These are phyloP conservation scores for Pichia deserticola DNA, from an alignment of 805 yeast species.

Conservation along the genomic window DNA sequence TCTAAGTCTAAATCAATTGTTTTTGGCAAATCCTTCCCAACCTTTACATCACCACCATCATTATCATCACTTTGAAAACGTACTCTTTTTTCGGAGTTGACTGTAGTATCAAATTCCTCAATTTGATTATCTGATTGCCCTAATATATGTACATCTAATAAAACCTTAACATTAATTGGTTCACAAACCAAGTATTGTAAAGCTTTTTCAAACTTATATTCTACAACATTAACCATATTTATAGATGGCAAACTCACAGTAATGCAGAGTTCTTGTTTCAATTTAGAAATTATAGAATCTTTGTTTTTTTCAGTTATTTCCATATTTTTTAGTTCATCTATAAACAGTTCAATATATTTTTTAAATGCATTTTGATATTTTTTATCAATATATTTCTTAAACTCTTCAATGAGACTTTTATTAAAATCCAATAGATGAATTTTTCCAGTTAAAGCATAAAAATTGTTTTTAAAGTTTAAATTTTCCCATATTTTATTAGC, in stretches of 20 bases:
- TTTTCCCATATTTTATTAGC: conserved; percentile 14
- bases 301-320: neutral
- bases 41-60: neutral
- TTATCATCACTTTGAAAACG: conserved; percentile 13
- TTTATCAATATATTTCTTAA: conserved; percentile 11
- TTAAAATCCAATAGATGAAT: conserved; percentile 14
- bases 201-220: conserved; percentile 33
- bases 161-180: conserved; percentile 41
- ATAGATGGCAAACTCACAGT: conserved; percentile 57
- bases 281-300: neutral
- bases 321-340: neutral
- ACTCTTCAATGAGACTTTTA: neutral
- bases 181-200: conserved; percentile 54
- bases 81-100: conserved; percentile 21
- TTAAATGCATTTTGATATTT: conserved; percentile 11
- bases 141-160: conserved; percentile 26
- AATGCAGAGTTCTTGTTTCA: conserved; percentile 29
- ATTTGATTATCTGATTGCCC: conserved; percentile 4
- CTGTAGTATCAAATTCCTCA: conserved; percentile 9
- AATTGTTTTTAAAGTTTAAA: conserved; percentile 21
- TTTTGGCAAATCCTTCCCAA: conserved; percentile 11
- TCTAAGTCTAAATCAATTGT: conserved; percentile 19
- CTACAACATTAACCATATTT: conserved; percentile 53
- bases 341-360: conserved; percentile 9
- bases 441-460: conserved; percentile 21